Base-by-base conservation (phyloP, 768 basidiomycete species). In the Lentinula sp. region DNA sequence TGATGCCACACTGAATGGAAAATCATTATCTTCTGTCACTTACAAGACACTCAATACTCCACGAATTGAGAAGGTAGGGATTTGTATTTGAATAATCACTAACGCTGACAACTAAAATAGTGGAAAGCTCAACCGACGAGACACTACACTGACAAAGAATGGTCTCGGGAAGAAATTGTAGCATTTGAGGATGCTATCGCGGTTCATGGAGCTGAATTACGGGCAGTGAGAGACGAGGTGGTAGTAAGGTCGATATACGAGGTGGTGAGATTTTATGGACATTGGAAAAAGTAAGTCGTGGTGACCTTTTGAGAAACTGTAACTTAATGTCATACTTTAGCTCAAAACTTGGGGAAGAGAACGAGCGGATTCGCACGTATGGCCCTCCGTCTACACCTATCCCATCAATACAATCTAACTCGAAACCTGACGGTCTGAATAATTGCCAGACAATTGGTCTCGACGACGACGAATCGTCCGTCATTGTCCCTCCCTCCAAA, bases 221-320 rank as follows among this genome's bases (percentile, higher is more conserved):
- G 90, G 43, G 82, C 84, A 4, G 88, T 93, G 28, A 78, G 86
- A 54, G 88, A 91, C 32, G 89, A 92, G 68, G 80, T 94, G 46
- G 80, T 79, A 23, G 83, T 85, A 2, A 78, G 91, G 60, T 77
- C 85, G 0, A 81, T 92, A 68, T 77, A 82, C 32, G 93, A 94
- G 67, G 84, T 93, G 5, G 91, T 94, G 32, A 83, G 91, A 16
- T 93, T 86, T 72, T 94, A 91, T 66, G 88, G 86, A 3, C 86
- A 84, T 62, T 94, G 92, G 92, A 94, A 94, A 77, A 90, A 83
- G 92, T 91, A 67, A 42, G 73, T 64, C 18, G 62, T 45, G 21
- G 13, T 49, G 37, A 6, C 60, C 31, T 23, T 28, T 49, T 4
- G 39, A 18, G 34, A 63, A 55, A 48, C 31, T 18, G 61, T 48